A percentile compares a stretch with the other conserved stretches of the same genome.
phyloP scores from a whole-genome alignment of 768 basidiomycete genomes.

The Tulasnella calospora region DNA sequence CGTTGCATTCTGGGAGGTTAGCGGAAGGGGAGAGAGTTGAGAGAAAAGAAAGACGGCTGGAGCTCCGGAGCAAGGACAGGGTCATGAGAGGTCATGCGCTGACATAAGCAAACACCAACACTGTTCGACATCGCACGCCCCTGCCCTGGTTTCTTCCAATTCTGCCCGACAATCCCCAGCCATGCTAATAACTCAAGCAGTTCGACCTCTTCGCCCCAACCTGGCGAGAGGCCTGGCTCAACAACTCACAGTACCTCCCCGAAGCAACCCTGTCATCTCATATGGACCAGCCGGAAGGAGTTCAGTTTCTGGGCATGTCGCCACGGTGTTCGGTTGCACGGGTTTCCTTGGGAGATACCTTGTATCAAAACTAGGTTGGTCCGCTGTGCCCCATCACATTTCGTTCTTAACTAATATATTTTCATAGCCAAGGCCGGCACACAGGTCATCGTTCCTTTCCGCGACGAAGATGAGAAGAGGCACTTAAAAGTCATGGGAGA shows the following conservation, averaged over 20 bases:
- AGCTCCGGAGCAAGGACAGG: constrained; percentile 10
- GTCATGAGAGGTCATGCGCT: constrained; percentile 18
- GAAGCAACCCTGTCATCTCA: constrained; percentile 59
- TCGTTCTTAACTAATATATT: not conserved
- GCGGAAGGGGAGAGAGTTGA: not conserved
- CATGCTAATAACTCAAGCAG: constrained; percentile 13
- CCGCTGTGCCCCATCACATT: not conserved
- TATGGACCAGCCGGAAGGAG: constrained; percentile 79
- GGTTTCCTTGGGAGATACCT: constrained; percentile 93
- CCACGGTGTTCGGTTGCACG: constrained; percentile 95
- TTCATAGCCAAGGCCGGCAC: constrained; percentile 77
- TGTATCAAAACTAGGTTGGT: constrained; percentile 84
- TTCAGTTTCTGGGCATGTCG: constrained; percentile 83
- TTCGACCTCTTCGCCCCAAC: constrained; percentile 17
- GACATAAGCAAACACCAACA: constrained; percentile 13
- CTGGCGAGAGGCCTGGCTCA: constrained; percentile 19
- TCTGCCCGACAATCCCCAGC: constrained; percentile 16
- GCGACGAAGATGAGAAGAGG: constrained; percentile 89
- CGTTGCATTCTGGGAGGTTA: not conserved
- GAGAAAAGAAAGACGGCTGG: not conserved
- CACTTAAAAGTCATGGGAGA: constrained; percentile 92
- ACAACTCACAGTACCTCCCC: constrained; percentile 17
- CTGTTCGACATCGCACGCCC: not conserved
- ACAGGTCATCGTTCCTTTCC: constrained; percentile 90
- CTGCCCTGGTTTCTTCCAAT: constrained; percentile 10